Conservation (phyloP, 176 grass and related monocot species). For the Typha latifolia region DNA sequence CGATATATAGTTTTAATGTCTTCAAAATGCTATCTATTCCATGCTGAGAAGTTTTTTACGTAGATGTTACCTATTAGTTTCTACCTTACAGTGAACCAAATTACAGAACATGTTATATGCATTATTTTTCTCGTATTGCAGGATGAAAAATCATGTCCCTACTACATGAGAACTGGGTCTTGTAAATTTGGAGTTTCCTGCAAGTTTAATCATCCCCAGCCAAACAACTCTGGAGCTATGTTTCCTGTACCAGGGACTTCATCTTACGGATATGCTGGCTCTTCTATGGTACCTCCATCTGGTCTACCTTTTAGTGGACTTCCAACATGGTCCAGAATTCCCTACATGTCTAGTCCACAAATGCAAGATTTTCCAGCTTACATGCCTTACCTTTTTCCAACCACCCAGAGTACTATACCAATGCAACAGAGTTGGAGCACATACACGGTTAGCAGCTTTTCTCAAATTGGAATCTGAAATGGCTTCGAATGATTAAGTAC, state of each 20-base stretch:
- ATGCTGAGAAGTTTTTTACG: not conserved
- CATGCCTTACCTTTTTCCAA: slow-evolving; percentile 11
- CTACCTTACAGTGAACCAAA: not conserved
- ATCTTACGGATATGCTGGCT: slow-evolving; percentile 8
- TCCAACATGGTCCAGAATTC: slow-evolving; percentile 13
- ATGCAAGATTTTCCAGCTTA: slow-evolving; percentile 2
- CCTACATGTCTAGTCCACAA: not conserved
- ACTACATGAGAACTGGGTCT: slow-evolving; percentile 22
- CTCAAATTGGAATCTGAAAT: too few species aligned
- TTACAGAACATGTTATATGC: too few species aligned
- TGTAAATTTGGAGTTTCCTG: slow-evolving; percentile 22
- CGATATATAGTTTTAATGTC: not conserved
- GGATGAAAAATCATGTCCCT: slow-evolving; percentile 20
- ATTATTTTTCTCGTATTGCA: slow-evolving; percentile 2
- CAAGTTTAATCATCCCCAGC: slow-evolving; percentile 28
- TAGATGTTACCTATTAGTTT: not conserved
- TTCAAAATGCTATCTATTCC: too few species aligned
- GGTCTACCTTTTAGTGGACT: slow-evolving; percentile 7
- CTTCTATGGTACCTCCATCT: slow-evolving; percentile 6
- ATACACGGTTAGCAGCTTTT: slow-evolving; percentile 11
- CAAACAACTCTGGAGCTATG: not conserved
- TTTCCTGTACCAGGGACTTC: slow-evolving; percentile 10
- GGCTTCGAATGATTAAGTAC: too few species aligned
- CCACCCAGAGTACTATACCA: slow-evolving; percentile 10
- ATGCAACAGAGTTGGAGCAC: slow-evolving; percentile 17